Base-by-base conservation (phyloP, 208 protist genomes). In the Acanthamoeba healyi region DNA sequence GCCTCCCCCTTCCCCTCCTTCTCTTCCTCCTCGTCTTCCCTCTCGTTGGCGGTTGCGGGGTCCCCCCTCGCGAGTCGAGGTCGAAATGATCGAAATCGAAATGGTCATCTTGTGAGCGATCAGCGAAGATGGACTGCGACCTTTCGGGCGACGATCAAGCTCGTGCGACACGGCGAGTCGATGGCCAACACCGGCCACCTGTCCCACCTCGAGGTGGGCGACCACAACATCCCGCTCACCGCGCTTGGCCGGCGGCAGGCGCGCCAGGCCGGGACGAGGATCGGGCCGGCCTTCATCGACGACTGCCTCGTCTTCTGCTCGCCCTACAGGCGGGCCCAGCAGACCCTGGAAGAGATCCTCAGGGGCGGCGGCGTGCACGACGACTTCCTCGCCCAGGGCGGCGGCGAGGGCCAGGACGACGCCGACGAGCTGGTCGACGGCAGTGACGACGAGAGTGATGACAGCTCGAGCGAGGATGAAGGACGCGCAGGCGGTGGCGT, bases 321-420 rank as follows among this genome's bases (percentile, higher is more conserved):
- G n/a, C 77, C 77, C n/a, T 86, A 86, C 42, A 40, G 22, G 12
- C 38, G 77, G 1, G 77, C 77, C 0, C 38, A 58, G 77, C 44
- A 86, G 77, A 86, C 77, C 19, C 77, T 86, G 15, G 77, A 86
- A 19, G 77, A 86, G 32, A 86, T 86, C 26, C 77, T 86, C 34
- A 22, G 24, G 10, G 77, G 77, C 10, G 42, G 77, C 19, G 77
- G 77, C 22, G 77, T 86, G 38, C 77, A 77, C 14, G 67, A 44
- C 4, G 22, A n/a, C 77, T 29, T 22, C 19, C 44, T 86, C 42
- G 6, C 54, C 0, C 42, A 86, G n/a, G 29, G 38, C n/a, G 44
- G 17, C 5, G 72, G 22, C 72, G 17, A 29, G n/a, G n/a, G n/a
- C 22, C 32, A 86, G 14, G 77, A 86, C 5, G 14, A 49, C 44